These are phyloP conservation scores for Neolentinus lepideus DNA, from an alignment of 1,284 basidiomycete species.

Conservation along the genomic window DNA sequence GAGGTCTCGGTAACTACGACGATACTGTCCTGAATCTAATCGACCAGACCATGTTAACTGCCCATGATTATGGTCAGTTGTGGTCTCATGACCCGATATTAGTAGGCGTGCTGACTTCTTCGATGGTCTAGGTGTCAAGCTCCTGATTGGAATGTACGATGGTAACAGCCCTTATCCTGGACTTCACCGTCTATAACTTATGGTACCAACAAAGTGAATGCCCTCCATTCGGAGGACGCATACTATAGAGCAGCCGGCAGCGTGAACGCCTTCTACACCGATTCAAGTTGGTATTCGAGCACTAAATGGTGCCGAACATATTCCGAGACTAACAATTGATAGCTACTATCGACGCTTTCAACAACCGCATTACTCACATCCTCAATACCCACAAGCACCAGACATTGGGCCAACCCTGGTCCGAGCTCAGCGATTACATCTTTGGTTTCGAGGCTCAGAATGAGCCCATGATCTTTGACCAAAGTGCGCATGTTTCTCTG, in stretches of 20 bases:
- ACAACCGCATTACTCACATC: conserved; percentile 26
- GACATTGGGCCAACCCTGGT: conserved; percentile 32
- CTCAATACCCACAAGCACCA: conserved; percentile 31
- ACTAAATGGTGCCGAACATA: background rate
- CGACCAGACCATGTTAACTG: background rate
- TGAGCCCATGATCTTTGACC: conserved; percentile 28
- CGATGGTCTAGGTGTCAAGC: background rate
- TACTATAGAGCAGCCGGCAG: background rate
- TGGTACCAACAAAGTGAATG: background rate
- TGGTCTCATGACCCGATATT: background rate
- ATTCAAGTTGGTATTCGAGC: background rate
- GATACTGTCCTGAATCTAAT: background rate
- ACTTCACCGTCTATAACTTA: background rate
- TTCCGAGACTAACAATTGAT: background rate
- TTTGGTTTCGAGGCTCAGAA: conserved; percentile 39
- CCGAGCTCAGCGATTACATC: conserved; percentile 34
- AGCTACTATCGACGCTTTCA: conserved; percentile 10
- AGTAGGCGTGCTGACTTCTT: background rate
- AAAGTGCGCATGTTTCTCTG: background rate
- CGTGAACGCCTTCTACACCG: background rate
- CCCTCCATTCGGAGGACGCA: background rate
- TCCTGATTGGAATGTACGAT: background rate
- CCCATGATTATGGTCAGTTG: conserved; percentile 2
- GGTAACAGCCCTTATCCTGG: background rate
- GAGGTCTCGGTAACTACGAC: background rate